phyloP scores from a whole-genome alignment of 2,329 filamentous ascomycete species.

The Colletotrichum navitas region DNA sequence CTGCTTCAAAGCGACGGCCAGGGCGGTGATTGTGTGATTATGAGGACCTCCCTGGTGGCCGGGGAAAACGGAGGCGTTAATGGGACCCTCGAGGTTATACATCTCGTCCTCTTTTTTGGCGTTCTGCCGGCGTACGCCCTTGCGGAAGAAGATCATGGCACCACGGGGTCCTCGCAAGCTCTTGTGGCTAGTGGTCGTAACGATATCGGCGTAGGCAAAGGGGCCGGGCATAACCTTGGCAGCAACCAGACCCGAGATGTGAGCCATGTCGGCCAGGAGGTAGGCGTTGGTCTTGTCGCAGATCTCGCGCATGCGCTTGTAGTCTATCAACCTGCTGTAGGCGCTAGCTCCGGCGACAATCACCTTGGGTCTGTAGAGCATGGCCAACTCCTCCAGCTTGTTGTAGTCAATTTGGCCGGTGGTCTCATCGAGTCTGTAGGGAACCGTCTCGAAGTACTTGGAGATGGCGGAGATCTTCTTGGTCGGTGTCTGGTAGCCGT shows the following conservation, averaged over 20 bases:
- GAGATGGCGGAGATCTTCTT: constrained; percentile 98
- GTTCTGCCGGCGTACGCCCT: constrained; percentile 86
- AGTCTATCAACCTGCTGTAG: constrained; percentile 96
- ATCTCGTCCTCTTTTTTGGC: constrained; percentile 86
- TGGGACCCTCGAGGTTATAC: constrained; percentile 92
- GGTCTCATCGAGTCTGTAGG: constrained; percentile 89
- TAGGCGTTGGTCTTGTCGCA: constrained; percentile 93
- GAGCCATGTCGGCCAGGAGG: constrained; percentile 95
- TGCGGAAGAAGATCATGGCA: constrained; percentile 98
- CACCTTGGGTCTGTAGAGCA: constrained; percentile 93
- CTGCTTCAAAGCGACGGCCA: constrained; percentile 95
- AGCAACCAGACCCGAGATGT: constrained; percentile 94
- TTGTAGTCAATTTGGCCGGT: constrained; percentile 97
- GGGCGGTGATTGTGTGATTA: constrained; percentile 98
- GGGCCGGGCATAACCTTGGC: constrained; percentile 92
- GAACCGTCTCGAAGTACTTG: constrained; percentile 98
- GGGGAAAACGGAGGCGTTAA: constrained; percentile 97
- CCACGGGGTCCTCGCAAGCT: constrained; percentile 94
- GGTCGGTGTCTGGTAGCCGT: constrained; percentile 95
- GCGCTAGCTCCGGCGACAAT: constrained; percentile 95
- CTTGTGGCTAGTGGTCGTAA: constrained; percentile 99
- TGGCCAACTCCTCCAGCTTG: constrained; percentile 86
- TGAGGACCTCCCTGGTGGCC: constrained; percentile 98
- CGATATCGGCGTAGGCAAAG: constrained; percentile 90
- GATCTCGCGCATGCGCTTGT: constrained; percentile 90